Evolutionary conservation across 2,329 filamentous ascomycete genomes (phyloP), one percentile per base, ranked within the genome.

Genomic region (Amphichorda felina): DNA sequence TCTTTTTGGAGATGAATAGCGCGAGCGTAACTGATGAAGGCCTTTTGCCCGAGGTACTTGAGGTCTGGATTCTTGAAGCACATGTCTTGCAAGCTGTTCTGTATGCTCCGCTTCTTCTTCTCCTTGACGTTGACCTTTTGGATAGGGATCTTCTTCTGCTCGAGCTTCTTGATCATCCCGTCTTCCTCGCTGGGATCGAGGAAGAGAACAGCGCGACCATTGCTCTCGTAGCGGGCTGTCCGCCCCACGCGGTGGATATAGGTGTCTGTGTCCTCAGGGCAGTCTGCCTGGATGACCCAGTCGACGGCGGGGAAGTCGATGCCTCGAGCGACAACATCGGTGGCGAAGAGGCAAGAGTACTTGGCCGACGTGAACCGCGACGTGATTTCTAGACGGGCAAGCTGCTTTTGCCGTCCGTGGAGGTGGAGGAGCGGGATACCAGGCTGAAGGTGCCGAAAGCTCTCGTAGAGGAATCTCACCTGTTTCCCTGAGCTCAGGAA

Each of bases 221-320:
- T 76, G 43, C 82, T 81, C 49, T 95, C 81, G 55, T 93, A 96
- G 16, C 89, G 75, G n/a, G 91, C 91, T 14, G 91, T 96, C 21
- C 91, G 76, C 2, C 91, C 91, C 4, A 95, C 89, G 40, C 91
- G 78, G 59, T 98, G 91, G 46, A 98, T 96, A 50, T 98, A 98
- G 0, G 91, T 98, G 50, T 96, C 91, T 4, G 84, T 82, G 55
- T 98, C 89, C 56, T 98, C 91, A 0, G 91, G 91, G 45, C 85
- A 94, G 55, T 98, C 91, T n/a, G 85, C 72, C 54, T 98, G 91
- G n/a, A 98, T 86, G 5, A 98, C 91, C 82, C 91, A 98, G 55
- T 98, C 91, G 0, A 98, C 91, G 3, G 87, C 81, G 0, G 91
- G 91, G 52, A 98, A 96, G 56, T 98, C 91, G 10, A 98, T 72